A percentile compares a stretch with the other conserved stretches of the same genome.
phyloP scores from a whole-genome alignment of 208 protist genomes.

The Wallacemonas rigidus region DNA sequence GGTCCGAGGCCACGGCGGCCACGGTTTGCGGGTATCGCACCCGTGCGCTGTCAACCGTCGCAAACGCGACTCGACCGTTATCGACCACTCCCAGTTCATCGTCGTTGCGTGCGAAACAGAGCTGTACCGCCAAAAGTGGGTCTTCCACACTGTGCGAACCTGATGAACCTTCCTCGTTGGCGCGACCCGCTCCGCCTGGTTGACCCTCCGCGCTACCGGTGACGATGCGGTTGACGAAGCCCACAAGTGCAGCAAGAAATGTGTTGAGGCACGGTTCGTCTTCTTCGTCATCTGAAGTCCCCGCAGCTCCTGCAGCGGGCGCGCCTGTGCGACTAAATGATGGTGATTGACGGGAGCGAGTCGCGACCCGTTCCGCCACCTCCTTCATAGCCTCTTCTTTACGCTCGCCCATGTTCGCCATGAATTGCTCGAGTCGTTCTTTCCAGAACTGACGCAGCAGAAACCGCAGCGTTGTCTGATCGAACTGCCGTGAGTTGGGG shows the following conservation, averaged over 20 bases:
- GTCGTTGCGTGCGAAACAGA: constrained; percentile 6
- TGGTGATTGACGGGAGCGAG: too few species aligned
- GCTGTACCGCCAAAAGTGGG: constrained; percentile 19
- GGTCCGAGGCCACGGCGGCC: not conserved
- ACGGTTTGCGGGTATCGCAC: constrained; percentile 8
- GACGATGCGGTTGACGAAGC: constrained; percentile 39
- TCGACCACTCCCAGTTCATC: constrained; percentile 32
- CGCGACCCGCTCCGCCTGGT: too few species aligned
- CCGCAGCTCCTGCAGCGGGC: not conserved
- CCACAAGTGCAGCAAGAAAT: constrained; percentile 58
- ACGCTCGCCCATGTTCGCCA: constrained; percentile 36
- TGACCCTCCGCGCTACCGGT: constrained; percentile 1
- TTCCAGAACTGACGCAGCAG: constrained; percentile 79
- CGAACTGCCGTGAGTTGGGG: constrained; percentile 51
- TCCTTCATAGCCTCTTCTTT: not conserved
- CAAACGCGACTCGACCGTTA: constrained; percentile 60
- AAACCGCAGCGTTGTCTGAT: constrained; percentile 65
- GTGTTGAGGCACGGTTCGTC: constrained; percentile 15
- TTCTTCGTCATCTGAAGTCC: constrained; percentile 11
- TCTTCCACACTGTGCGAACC: not conserved
- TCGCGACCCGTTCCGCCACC: not conserved
- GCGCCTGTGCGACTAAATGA: too few species aligned
- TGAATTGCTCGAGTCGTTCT: constrained; percentile 58
- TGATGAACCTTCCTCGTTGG: too few species aligned
- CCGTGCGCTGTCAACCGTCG: constrained; percentile 26